Base-by-base conservation (phyloP, 108 stramenopile genomes). In the Nitzschia sp. region DNA sequence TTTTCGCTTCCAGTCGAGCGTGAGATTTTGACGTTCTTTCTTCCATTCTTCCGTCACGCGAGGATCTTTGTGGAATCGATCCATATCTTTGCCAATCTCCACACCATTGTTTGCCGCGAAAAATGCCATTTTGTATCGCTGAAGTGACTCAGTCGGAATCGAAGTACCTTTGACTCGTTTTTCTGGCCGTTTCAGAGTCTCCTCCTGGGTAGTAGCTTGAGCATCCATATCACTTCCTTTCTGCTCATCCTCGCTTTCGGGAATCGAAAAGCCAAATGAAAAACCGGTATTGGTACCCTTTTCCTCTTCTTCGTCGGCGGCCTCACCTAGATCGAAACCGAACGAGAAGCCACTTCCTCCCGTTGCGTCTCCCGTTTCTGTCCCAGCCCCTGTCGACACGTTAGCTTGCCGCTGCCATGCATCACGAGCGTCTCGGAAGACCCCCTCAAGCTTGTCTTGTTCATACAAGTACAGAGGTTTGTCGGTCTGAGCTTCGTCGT, bases 1-100 rank as follows among this genome's bases (percentile, higher is more conserved):
- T 69, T 93, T 93, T 48, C 92, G 74, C 63, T 89, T 90, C 92
- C 92, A 93, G 70, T 93, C 92, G 17, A 75, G 58, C 9, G 92
- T 93, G 42, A 93, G 65, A 25, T 66, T 62, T 20, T 83, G 63
- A 25, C 92, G 71, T 64, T 93, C 83, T 24, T 78, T 69, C n/a
- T 80, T 70, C 92, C 92, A 93, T 44, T 65, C 52, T 20, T 73
- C 71, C 57, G 80, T 66, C 15, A 69, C 81, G 29, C 67, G 69
- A 41, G 63, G 59, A 41, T 87, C 84, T 10, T 77, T 66, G 14
- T 63, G 42, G 52, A 81, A 83, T 0, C 72, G 70, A 21, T 88
- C 82, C 34, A 74, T 41, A 60, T 87, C 80, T 43, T 79, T 40
- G 24, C 81, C 53, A 25, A 88, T 88, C 0, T 64, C 57, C 10